Percentiles rank a stretch among this genome's conserved stretches.
phyloP scores from a whole-genome alignment of 1,284 basidiomycete species.

The Cutaneotrichosporon spelunceum region DNA sequence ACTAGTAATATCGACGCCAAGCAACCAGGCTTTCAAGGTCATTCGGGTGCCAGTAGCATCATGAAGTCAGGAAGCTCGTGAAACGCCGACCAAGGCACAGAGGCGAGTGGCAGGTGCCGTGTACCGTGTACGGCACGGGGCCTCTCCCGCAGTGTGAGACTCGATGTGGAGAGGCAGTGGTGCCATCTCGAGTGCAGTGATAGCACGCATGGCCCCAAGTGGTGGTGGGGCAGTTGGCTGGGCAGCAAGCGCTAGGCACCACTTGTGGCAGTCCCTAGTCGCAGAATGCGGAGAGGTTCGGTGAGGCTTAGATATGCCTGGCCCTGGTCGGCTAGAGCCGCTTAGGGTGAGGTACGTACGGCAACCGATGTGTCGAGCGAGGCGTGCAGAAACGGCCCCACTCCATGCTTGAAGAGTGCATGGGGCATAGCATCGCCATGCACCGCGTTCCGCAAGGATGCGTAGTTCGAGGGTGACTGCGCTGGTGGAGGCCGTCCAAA shows the following conservation, averaged over 20 bases:
- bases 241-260: neutral
- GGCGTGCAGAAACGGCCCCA: neutral
- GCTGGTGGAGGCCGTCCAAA: too few species aligned
- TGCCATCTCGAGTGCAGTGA: neutral
- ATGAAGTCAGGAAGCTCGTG: neutral
- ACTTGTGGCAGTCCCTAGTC: neutral
- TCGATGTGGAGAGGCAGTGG: neutral
- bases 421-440: too few species aligned
- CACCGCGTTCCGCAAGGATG: too few species aligned
- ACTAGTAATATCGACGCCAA: too few species aligned
- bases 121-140: neutral
- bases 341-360: neutral
- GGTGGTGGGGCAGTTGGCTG: neutral
- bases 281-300: neutral
- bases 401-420: neutral
- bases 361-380: neutral
- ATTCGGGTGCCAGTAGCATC: too few species aligned
- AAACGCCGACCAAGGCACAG: neutral
- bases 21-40: too few species aligned
- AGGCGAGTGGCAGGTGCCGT: neutral
- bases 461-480: too few species aligned
- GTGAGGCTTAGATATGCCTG: neutral
- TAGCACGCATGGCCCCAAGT: neutral
- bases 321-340: neutral
- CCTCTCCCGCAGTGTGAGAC: neutral